Base-by-base conservation (phyloP, 768 basidiomycete species). In the Thelephora aurantiotincta region DNA sequence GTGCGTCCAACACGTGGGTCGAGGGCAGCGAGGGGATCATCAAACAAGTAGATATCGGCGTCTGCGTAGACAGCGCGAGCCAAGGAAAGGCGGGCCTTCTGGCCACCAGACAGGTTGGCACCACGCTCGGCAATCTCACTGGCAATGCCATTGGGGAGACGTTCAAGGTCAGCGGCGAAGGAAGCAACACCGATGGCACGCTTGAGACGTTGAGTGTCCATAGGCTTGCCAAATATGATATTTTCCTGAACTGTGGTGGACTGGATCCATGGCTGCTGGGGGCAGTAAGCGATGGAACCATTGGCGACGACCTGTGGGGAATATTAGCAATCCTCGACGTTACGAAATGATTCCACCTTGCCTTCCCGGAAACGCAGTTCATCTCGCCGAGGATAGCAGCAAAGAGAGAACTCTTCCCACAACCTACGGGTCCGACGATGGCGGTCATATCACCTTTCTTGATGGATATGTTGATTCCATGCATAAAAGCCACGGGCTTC, bases 371-470 rank as follows among this genome's bases (percentile, higher is more conserved):
- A 26, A 58, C 47, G 41, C 53, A 51, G 18, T 54, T 30, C 60
- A 61, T 62, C 50, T 61, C 60, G 23, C 60, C 60, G 19, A 61
- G 53, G 13, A 61, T 56, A 7, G 60, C 60, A 6, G 60, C 61
- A 30, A 62, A 33, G 43, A 61, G 51, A 3, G 60, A 61, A 4
- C 60, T 61, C 66, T 82, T 78, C 50, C 82, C 82, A 35, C 73
- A 74, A 12, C 83, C 83, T 9, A 86, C 80, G 12, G 74, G 70
- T 0, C 82, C 82, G 3, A 82, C 77, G 35, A 87, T 66, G 3
- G 75, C 83, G 0, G 74, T 69, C 23, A 84, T 63, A 14, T 64
- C 62, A 1, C 81, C 80, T n/a, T 75, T 67, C 6, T 72, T 70
- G 20, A 87, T 64, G 5, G 60, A 52, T 62, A 85, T 63, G 30